Evolutionary conservation across 108 stramenopile genomes (phyloP).

Genomic region (Seminavis robusta): DNA sequence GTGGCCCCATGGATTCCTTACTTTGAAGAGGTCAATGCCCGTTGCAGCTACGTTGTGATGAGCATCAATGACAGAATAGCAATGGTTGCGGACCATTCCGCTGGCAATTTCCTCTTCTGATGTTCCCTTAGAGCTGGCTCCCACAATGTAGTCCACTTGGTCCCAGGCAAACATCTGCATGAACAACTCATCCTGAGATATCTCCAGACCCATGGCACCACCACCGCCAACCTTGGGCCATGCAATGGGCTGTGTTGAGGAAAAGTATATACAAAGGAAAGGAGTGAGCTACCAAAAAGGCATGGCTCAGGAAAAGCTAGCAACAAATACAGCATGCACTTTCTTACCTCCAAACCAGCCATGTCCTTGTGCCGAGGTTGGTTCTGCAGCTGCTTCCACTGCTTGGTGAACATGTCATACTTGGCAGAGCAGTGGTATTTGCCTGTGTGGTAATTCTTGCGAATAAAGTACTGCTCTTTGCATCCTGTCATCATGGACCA

Average conservation of each 20-base stretch:
- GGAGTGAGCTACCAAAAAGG: too few species aligned
- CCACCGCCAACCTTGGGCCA: constrained; percentile 47
- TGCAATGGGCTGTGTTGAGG: too few species aligned
- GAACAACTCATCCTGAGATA: constrained; percentile 35
- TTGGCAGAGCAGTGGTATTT: constrained; percentile 22
- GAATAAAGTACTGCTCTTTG: constrained; percentile 36
- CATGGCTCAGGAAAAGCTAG: too few species aligned
- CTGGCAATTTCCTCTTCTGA: too few species aligned
- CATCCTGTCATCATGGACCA: constrained; percentile 48
- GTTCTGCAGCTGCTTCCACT: too few species aligned
- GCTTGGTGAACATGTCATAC: constrained; percentile 23
- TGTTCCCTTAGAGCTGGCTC: constrained; percentile 22
- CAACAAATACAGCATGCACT: too few species aligned
- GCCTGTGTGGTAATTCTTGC: constrained; percentile 19
- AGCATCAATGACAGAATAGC: constrained; percentile 38
- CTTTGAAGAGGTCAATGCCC: constrained; percentile 31
- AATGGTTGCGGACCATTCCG: constrained; percentile 46
- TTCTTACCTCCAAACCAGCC: too few species aligned
- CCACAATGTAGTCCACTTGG: constrained; percentile 20
- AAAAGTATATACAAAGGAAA: too few species aligned
- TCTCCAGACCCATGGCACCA: constrained; percentile 26
- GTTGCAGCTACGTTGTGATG: constrained; percentile 34
- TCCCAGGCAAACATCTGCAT: constrained; percentile 34
- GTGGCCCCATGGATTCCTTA: constrained; percentile 47
- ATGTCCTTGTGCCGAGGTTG: too few species aligned